Conservation (phyloP, 805 yeast species). For the Wickerhamiella siamensis region DNA sequence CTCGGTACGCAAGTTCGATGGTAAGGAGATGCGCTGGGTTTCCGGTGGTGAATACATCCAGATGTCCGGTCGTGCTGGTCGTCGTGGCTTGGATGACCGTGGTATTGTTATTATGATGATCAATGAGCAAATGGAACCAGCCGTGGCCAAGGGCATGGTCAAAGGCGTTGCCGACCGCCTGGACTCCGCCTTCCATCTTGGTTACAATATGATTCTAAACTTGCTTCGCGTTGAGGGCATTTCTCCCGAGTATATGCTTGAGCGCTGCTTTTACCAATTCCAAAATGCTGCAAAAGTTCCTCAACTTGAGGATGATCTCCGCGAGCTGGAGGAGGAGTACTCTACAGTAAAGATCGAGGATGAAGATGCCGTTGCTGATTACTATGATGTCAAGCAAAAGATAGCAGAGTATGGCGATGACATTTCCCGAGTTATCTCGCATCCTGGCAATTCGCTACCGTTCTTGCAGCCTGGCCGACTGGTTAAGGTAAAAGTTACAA, state of each 20-base stretch:
- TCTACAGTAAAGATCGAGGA: slow-evolving; percentile 50
- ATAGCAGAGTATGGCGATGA: slow-evolving; percentile 59
- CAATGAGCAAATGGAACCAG: slow-evolving; percentile 98
- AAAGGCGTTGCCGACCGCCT: slow-evolving; percentile 96
- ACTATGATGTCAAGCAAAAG: slow-evolving; percentile 66
- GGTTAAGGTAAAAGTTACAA: slow-evolving; percentile 42
- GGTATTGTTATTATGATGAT: slow-evolving; percentile 99
- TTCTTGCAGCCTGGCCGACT: slow-evolving; percentile 85
- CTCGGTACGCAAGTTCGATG: slow-evolving; percentile 96
- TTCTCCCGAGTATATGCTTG: slow-evolving; percentile 94
- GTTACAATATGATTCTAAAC: slow-evolving; percentile 92
- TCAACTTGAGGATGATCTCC: slow-evolving; percentile 50
- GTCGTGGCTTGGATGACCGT: slow-evolving; percentile 98
- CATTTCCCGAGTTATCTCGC: slow-evolving; percentile 67
- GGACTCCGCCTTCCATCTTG: slow-evolving; percentile 94
- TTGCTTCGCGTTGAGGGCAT: slow-evolving; percentile 95
- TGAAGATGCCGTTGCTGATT: slow-evolving; percentile 60
- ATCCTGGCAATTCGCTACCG: slow-evolving; percentile 74
- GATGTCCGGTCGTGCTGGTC: slow-evolving; percentile 99
- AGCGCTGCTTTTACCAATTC: slow-evolving; percentile 85
- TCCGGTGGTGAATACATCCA: slow-evolving; percentile 99
- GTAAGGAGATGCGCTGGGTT: slow-evolving; percentile 95
- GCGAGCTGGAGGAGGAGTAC: slow-evolving; percentile 37
- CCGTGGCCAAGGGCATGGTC: slow-evolving; percentile 98
- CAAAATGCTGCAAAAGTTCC: slow-evolving; percentile 91